These are phyloP conservation scores for Pseudotulostoma volvatum DNA, from an alignment of 495 filamentous ascomycete genomes.

Conservation along the genomic window DNA sequence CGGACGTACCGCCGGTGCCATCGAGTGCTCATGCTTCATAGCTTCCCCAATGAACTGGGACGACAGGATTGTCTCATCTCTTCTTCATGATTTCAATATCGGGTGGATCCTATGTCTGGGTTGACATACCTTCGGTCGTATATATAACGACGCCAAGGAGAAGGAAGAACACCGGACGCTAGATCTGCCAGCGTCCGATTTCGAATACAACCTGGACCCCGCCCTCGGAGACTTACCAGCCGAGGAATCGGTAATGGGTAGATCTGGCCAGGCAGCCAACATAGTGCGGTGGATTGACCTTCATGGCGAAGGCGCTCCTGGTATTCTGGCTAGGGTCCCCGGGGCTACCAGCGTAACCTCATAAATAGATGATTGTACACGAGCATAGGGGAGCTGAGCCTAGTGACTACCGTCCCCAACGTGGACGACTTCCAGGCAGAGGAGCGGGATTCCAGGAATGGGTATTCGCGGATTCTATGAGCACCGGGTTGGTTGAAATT, in stretches of 20 bases:
- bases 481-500: slow-evolving; percentile 1
- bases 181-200: slow-evolving; percentile 4
- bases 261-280: not conserved
- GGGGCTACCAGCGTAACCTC: too few relatives aligned
- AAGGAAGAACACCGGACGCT: slow-evolving; percentile 9
- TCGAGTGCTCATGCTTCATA: slow-evolving; percentile 20
- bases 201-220: slow-evolving; percentile 2
- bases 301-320: slow-evolving; percentile 15
- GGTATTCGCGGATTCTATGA: not conserved
- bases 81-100: slow-evolving; percentile 3
- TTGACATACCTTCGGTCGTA: not conserved
- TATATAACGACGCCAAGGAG: too few relatives aligned
- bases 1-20: slow-evolving; percentile 18
- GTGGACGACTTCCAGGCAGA: too few relatives aligned
- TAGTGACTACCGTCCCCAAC: too few relatives aligned
- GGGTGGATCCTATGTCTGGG: not conserved
- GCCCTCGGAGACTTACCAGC: slow-evolving; percentile 3
- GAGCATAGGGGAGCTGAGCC: too few relatives aligned
- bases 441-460: too few relatives aligned
- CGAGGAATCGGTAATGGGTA: too few relatives aligned
- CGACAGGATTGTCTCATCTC: slow-evolving; percentile 8
- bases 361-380: too few relatives aligned
- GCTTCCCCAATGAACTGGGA: slow-evolving; percentile 11
- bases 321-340: slow-evolving; percentile 6
- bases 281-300: slow-evolving; percentile 15